phyloP scores from a whole-genome alignment of 345 rosid genomes.

The Citrus unshiu region DNA sequence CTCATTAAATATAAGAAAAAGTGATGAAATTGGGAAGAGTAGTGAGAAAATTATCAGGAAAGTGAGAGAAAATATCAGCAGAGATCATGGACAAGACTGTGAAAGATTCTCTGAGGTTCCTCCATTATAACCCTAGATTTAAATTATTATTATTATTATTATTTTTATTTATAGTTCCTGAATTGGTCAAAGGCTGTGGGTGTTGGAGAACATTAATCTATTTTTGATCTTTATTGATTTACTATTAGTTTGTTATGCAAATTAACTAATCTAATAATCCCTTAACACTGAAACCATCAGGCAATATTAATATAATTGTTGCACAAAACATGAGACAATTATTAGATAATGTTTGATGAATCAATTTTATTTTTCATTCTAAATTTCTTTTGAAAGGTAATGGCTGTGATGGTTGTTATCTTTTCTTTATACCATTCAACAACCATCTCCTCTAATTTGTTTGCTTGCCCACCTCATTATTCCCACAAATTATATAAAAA shows the following conservation, averaged over 20 bases:
- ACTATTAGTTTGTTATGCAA: not conserved
- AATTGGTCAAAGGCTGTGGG: constrained; percentile 30
- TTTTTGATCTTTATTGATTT: not conserved
- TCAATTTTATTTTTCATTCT: not conserved
- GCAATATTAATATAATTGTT: constrained; percentile 7
- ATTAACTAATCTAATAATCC: not conserved
- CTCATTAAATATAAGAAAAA: not conserved
- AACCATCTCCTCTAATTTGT: constrained; percentile 43
- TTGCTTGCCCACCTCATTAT: constrained; percentile 34
- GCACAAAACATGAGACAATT: constrained; percentile 12
- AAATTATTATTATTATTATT: not conserved
- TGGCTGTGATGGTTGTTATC: constrained; percentile 32
- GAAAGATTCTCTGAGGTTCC: constrained; percentile 38
- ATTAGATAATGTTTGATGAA: constrained; percentile 3
- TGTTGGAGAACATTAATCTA: not conserved
- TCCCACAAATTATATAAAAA: not conserved
- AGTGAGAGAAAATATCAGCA: constrained; percentile 9
- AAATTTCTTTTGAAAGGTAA: constrained; percentile 9
- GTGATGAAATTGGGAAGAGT: not conserved
- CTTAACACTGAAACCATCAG: constrained; percentile 6
- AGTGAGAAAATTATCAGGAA: not conserved
- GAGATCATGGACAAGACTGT: constrained; percentile 11
- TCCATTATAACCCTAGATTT: constrained; percentile 24
- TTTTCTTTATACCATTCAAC: constrained; percentile 37
- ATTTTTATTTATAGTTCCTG: constrained; percentile 6